Evolutionary conservation across 768 basidiomycete species (phyloP), one percentile per base, ranked within the genome.

Genomic region (Crepidotus variabilis): DNA sequence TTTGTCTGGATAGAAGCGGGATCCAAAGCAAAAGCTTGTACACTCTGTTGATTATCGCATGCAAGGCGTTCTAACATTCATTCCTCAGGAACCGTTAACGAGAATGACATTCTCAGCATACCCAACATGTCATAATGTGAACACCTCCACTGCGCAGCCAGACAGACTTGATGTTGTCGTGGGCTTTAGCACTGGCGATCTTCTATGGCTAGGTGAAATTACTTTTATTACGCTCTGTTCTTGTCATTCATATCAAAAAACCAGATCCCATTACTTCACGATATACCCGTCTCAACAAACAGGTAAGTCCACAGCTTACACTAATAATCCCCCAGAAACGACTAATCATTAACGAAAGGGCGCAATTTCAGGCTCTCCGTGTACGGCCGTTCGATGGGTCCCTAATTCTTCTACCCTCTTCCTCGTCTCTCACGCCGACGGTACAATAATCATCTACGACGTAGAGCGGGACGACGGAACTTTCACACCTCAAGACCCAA

Each of bases 101-200:
- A 81, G 88, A 56, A 85, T 98, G 54, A 87, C 86, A 18, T 98
- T 98, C 72, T 85, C 90, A 47, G 84, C 87, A 13, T 81, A 88
- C 63, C 94, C 93, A 4, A 97, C 95, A 1, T 95, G 94, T 67
- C 92, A 96, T 68, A 88, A 93, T 64, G 85, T 96, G 28, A 96
- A 97, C 62, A 69, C 77, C 5, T 70, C 82, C 1, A 97, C 95
- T 1, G 85, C 90, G 6, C 87, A 85, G 2, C 73, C 87, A 10
- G 87, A 93, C 43, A 83, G 85, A 46, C 72, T 98, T 33, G 95
- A 98, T 64, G 78, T 97, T 6, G 81, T 98, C 57, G 88, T 98
- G 63, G 97, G 96, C 5, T 98, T 97, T 67, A 81, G 77, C 59
- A 91, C 94, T 0, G 97, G 97, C n/a, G 97, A 99, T 73, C 76